phyloP scores from a whole-genome alignment of 805 yeast genomes.

The Candida sphagnicola region DNA sequence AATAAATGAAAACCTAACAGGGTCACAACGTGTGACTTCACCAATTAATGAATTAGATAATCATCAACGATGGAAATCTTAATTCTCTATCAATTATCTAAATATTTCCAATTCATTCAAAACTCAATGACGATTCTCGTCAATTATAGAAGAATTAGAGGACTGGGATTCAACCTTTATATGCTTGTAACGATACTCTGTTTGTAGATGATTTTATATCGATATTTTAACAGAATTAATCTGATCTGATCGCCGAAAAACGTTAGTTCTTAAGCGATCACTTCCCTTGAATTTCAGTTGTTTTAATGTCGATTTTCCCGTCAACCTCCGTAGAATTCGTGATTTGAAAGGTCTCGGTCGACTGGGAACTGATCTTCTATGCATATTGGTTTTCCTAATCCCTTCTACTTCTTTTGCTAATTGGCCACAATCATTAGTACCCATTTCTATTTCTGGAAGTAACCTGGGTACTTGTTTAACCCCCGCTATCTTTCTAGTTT shows the following conservation, averaged over 20 bases:
- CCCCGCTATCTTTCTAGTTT: not conserved
- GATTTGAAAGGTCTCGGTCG: slow-evolving; percentile 4
- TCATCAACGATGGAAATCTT: slow-evolving; percentile 3
- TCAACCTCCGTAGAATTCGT: slow-evolving; percentile 2
- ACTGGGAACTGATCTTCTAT: slow-evolving; percentile 1
- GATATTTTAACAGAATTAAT: slow-evolving; percentile 3
- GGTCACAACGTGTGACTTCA: not conserved
- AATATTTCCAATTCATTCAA: slow-evolving; percentile 4
- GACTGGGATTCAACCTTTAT: slow-evolving; percentile 3
- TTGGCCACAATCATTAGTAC: slow-evolving; percentile 3
- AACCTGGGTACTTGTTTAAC: not conserved
- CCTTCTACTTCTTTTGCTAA: slow-evolving; percentile 4
- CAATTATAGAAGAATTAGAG: slow-evolving; percentile 3
- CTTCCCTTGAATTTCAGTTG: not conserved
- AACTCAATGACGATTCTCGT: slow-evolving; percentile 2
- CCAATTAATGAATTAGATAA: slow-evolving; percentile 2
- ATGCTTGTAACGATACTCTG: slow-evolving; percentile 2
- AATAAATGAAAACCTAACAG: not conserved
- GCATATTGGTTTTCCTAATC: not conserved
- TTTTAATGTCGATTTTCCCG: slow-evolving; percentile 1
- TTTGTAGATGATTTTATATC: not conserved
- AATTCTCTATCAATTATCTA: slow-evolving; percentile 4
- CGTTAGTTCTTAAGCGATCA: not conserved
- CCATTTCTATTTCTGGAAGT: slow-evolving; percentile 2
- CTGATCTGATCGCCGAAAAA: slow-evolving; percentile 1